Percentiles rank a stretch among this genome's conserved stretches.
Conservation (phyloP, 352 stramenopile species). For the Globisporangium echinulatum region DNA sequence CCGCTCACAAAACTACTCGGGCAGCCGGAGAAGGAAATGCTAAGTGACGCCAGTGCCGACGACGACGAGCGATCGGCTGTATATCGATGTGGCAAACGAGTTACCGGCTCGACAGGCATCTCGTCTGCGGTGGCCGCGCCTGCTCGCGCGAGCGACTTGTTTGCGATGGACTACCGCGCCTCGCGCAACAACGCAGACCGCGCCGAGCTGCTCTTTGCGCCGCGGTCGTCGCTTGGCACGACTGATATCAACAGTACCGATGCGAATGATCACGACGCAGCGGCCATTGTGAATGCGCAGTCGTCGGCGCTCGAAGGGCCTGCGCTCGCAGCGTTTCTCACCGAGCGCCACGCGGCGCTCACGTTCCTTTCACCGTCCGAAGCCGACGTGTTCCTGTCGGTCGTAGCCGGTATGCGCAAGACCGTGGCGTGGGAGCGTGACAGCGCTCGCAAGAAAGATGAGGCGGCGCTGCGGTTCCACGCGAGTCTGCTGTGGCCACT, state of each 20-base stretch:
- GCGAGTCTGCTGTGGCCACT: slow-evolving; percentile 64
- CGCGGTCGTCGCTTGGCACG: slow-evolving; percentile 6
- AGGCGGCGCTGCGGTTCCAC: slow-evolving; percentile 61
- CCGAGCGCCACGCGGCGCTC: slow-evolving; percentile 39
- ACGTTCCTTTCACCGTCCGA: slow-evolving; percentile 43
- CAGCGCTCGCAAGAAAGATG: slow-evolving; percentile 47
- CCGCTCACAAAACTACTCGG: slow-evolving; percentile 43
- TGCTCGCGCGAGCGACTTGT: slow-evolving; percentile 66
- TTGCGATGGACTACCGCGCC: slow-evolving; percentile 53
- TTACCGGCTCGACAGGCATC: slow-evolving; percentile 5
- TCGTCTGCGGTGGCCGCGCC: slow-evolving; percentile 22
- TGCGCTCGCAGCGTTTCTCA: slow-evolving; percentile 45
- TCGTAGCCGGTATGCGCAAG: slow-evolving; percentile 44
- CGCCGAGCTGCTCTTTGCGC: slow-evolving; percentile 55
- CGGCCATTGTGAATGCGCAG: no score
- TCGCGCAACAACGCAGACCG: slow-evolving; percentile 23
- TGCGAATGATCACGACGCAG: not conserved
- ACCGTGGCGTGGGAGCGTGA: slow-evolving; percentile 64
- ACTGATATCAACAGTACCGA: not conserved
- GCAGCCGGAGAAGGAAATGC: not conserved
- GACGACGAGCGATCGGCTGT: slow-evolving; percentile 37
- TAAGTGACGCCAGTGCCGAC: not conserved
- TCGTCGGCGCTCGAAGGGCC: slow-evolving; percentile 29
- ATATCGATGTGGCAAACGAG: slow-evolving; percentile 33
- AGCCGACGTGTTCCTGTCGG: slow-evolving; percentile 35